Evolutionary conservation across 441 rosid species (phyloP).

Genomic region (Lepidium campestre): DNA sequence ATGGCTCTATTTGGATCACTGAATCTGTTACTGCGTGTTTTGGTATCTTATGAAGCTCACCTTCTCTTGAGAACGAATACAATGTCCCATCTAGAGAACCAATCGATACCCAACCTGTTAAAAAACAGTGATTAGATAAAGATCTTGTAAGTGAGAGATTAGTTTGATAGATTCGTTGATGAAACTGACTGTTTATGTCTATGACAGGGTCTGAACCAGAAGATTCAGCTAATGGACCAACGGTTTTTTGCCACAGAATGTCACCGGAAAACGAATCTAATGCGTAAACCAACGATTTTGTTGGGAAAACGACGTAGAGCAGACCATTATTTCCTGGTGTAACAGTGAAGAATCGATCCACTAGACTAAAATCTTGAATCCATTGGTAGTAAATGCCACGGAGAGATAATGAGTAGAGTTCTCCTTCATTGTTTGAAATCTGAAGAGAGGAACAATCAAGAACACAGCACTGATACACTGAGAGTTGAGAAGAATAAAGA

Average conservation of each 20-base stretch:
- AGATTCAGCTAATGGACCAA: constrained; percentile 55
- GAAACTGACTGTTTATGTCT: constrained; percentile 57
- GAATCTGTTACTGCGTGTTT: constrained; percentile 33
- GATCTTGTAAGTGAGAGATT: not conserved
- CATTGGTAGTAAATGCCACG: constrained; percentile 55
- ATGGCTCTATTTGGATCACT: constrained; percentile 56
- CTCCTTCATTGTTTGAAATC: constrained; percentile 72
- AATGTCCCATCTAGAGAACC: constrained; percentile 82
- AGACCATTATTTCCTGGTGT: constrained; percentile 77
- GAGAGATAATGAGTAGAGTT: constrained; percentile 73
- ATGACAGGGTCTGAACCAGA: constrained; percentile 42
- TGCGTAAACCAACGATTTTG: constrained; percentile 49
- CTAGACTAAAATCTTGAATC: constrained; percentile 68
- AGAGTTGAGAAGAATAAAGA: not conserved
- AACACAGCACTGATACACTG: not conserved
- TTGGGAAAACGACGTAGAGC: constrained; percentile 53
- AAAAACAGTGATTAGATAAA: not conserved
- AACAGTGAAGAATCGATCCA: constrained; percentile 45
- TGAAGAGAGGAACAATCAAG: constrained; percentile 25
- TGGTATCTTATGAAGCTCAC: constrained; percentile 47
- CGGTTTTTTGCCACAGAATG: constrained; percentile 54
- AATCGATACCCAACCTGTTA: constrained; percentile 69
- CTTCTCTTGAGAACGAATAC: constrained; percentile 69
- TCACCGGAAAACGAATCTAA: constrained; percentile 64
- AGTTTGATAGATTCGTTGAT: not conserved